These are phyloP conservation scores for Miscanthus lutarioriparius DNA, from an alignment of 176 grass and related monocot genomes.

Conservation along the genomic window DNA sequence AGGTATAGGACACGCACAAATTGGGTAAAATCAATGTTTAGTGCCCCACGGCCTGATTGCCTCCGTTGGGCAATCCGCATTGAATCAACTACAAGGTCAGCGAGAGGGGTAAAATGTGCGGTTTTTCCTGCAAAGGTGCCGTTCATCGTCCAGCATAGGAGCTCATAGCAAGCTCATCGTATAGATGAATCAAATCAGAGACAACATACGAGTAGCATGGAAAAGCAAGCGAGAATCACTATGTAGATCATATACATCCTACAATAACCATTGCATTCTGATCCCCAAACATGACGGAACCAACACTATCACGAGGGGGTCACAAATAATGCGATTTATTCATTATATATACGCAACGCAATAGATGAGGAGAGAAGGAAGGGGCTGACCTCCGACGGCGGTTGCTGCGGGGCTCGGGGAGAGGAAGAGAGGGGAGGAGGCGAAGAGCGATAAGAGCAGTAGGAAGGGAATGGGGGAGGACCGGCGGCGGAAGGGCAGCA, in stretches of 20 bases:
- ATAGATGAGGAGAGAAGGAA: background rate
- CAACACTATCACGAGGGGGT: background rate
- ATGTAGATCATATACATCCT: background rate
- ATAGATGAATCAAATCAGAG: constrained; percentile 20
- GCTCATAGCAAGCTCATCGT: background rate
- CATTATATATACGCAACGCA: background rate
- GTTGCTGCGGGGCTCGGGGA: constrained; percentile 36
- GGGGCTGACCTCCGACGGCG: constrained; percentile 67
- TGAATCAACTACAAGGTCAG: background rate
- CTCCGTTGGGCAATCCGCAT: background rate
- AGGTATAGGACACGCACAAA: constrained; percentile 10
- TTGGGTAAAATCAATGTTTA: constrained; percentile 3
- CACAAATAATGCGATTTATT: background rate
- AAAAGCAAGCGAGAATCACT: background rate
- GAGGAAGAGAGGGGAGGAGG: constrained; percentile 43
- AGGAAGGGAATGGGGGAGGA: constrained; percentile 5
- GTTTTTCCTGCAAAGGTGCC: background rate
- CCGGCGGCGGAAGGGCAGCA: background rate
- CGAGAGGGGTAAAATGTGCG: background rate
- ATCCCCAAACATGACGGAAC: background rate
- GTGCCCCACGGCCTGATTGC: background rate
- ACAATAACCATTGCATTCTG: background rate
- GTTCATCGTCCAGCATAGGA: background rate
- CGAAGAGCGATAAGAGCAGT: constrained; percentile 2
- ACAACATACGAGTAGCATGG: background rate